A percentile compares a stretch with the other conserved stretches of the same genome.
phyloP scores from a whole-genome alignment of 345 rosid species.

The Dimocarpus longan region DNA sequence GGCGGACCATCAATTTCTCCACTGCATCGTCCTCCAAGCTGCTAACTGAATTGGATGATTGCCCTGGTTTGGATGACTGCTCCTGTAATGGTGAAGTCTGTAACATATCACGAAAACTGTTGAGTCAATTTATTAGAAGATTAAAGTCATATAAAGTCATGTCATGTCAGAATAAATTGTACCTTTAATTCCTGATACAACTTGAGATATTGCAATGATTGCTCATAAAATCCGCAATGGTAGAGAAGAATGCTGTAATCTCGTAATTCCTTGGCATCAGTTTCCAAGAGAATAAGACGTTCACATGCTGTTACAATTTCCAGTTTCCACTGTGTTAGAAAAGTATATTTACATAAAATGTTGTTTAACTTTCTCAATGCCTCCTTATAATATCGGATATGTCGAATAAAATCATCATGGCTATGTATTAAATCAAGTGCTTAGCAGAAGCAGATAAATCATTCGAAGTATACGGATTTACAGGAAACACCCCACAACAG shows the following conservation, averaged over 20 bases:
- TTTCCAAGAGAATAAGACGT: conserved; percentile 54
- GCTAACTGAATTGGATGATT: conserved; percentile 30
- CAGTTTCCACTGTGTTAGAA: background rate
- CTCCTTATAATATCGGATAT: background rate
- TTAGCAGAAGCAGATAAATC: background rate
- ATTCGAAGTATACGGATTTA: background rate
- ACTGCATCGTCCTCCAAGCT: conserved; percentile 54
- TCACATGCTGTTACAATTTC: conserved; percentile 57
- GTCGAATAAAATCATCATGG: background rate
- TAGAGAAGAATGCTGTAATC: conserved; percentile 72
- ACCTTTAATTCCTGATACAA: conserved; percentile 51
- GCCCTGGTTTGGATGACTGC: conserved; percentile 18
- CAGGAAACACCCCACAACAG: background rate
- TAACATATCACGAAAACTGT: background rate
- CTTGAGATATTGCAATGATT: conserved; percentile 48
- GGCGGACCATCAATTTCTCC: conserved; percentile 55
- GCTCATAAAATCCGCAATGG: conserved; percentile 63
- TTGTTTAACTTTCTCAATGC: background rate
- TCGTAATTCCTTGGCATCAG: conserved; percentile 56
- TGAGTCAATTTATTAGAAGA: conserved; percentile 5
- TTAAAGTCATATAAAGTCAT: background rate
- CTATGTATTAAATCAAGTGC: background rate
- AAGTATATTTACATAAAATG: background rate
- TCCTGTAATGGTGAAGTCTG: conserved; percentile 35
- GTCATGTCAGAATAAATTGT: background rate